phyloP scores from a whole-genome alignment of 2,329 filamentous ascomycete species.

The Colletotrichum filicis region DNA sequence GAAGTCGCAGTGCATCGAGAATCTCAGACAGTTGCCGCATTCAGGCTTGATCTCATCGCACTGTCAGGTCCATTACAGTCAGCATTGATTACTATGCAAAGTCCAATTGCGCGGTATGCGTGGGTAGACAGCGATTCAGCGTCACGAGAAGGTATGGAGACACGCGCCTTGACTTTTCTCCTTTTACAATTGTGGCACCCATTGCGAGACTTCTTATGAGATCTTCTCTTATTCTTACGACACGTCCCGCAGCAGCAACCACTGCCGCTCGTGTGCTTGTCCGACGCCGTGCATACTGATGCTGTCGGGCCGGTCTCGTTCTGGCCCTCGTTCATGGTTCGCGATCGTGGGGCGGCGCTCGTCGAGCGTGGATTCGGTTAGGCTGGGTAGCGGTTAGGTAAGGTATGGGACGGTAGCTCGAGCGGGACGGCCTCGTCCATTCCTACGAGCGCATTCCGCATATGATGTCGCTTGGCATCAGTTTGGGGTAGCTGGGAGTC shows the following conservation, averaged over 20 bases:
- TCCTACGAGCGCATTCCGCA: background rate
- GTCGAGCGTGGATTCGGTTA: background rate
- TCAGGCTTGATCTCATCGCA: conserved; percentile 37
- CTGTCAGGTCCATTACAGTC: background rate
- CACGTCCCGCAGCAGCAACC: conserved; percentile 22
- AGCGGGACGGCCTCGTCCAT: conserved; percentile 1
- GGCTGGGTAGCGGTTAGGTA: background rate
- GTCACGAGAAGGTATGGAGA: background rate
- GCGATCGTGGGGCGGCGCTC: background rate
- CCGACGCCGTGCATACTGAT: background rate
- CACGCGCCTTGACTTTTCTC: conserved; percentile 35
- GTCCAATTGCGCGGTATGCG: background rate
- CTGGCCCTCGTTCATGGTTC: conserved; percentile 13
- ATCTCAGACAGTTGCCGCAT: conserved; percentile 34
- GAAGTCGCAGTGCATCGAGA: conserved; percentile 37
- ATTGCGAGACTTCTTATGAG: conserved; percentile 34
- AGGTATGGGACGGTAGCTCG: background rate
- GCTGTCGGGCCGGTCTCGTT: background rate
- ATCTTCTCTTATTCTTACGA: conserved; percentile 28
- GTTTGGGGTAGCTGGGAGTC: background rate
- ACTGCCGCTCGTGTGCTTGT: background rate
- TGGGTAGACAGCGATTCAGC: background rate
- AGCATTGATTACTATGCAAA: background rate
- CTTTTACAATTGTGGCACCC: conserved; percentile 37
- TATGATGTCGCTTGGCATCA: background rate